phyloP scores from a whole-genome alignment of 129 eudicot species.

The Logfia minima region DNA sequence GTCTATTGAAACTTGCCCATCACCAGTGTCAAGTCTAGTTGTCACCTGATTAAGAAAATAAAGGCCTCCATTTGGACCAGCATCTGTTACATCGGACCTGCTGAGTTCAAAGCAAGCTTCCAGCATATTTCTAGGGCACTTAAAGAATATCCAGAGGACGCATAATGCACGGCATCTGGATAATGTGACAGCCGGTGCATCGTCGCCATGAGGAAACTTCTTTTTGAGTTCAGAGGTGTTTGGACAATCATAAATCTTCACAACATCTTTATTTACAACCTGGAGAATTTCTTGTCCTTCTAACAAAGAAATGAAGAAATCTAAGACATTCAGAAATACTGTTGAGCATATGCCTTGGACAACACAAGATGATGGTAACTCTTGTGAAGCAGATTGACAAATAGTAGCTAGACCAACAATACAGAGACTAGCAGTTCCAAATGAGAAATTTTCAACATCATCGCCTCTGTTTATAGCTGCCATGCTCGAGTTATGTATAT shows the following conservation, averaged over 20 bases:
- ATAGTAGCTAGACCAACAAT: slow-evolving; percentile 75
- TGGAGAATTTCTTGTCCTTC: slow-evolving; percentile 67
- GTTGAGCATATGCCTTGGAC: slow-evolving; percentile 74
- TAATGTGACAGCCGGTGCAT: slow-evolving; percentile 42
- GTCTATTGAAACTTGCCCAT: slow-evolving; percentile 36
- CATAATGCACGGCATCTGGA: slow-evolving; percentile 61
- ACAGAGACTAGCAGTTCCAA: slow-evolving; percentile 65
- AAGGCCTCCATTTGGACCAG: slow-evolving; percentile 43
- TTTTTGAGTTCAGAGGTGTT: slow-evolving; percentile 48
- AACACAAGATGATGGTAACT: slow-evolving; percentile 66
- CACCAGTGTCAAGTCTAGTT: slow-evolving; percentile 36
- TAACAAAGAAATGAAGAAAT: slow-evolving; percentile 63
- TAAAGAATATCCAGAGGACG: slow-evolving; percentile 60
- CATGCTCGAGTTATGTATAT: slow-evolving; percentile 74
- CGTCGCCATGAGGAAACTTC: slow-evolving; percentile 51
- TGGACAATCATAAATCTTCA: slow-evolving; percentile 48
- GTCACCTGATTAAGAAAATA: slow-evolving; percentile 73
- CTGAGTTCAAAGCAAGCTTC: slow-evolving; percentile 81
- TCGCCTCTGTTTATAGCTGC: slow-evolving; percentile 56
- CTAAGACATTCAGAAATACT: slow-evolving; percentile 60
- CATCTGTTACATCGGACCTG: slow-evolving; percentile 48
- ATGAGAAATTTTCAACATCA: slow-evolving; percentile 63
- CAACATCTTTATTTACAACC: slow-evolving; percentile 54
- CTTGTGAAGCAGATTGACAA: slow-evolving; percentile 64
- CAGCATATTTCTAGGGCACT: slow-evolving; percentile 67